Evolutionary conservation across 78 protist species (phyloP).

Genomic region (Carpediemonas membranifera): DNA sequence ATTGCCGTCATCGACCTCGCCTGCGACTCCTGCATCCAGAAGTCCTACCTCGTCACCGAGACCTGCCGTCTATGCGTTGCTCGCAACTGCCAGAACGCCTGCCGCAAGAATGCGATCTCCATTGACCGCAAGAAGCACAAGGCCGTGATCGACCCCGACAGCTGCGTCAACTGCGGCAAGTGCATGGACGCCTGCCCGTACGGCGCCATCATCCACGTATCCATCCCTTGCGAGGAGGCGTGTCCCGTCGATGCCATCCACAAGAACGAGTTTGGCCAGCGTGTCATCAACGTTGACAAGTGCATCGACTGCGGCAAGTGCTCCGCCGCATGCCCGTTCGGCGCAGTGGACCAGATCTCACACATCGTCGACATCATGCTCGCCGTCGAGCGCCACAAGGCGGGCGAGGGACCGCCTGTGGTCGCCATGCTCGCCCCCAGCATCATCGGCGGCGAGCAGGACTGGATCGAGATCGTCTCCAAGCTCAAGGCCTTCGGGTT

Average conservation of each 20-base stretch:
- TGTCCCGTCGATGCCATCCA: neutral
- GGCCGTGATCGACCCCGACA: too few relatives aligned
- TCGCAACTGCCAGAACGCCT: too few relatives aligned
- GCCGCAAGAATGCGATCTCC: too few relatives aligned
- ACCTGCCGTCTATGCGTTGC: too few relatives aligned
- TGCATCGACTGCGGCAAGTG: conserved; percentile 8
- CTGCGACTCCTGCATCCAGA: too few relatives aligned
- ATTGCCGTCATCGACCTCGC: too few relatives aligned
- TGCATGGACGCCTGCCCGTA: conserved; percentile 3
- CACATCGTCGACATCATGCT: neutral
- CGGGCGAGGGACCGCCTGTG: too few relatives aligned
- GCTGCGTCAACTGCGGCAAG: too few relatives aligned
- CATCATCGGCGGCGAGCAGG: neutral
- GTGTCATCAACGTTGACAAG: neutral
- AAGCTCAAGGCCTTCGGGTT: neutral
- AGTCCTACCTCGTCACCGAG: too few relatives aligned
- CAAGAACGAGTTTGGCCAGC: neutral
- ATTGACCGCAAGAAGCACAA: too few relatives aligned
- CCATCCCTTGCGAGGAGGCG: neutral
- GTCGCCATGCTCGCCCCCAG: conserved; percentile 1
- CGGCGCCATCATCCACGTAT: neutral
- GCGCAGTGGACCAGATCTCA: neutral
- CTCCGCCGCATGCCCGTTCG: neutral
- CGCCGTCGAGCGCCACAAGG: neutral
- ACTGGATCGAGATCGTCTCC: neutral